Base-by-base conservation (phyloP, 2,329 filamentous ascomycete species). In the Fusarium keratoplasticum region DNA sequence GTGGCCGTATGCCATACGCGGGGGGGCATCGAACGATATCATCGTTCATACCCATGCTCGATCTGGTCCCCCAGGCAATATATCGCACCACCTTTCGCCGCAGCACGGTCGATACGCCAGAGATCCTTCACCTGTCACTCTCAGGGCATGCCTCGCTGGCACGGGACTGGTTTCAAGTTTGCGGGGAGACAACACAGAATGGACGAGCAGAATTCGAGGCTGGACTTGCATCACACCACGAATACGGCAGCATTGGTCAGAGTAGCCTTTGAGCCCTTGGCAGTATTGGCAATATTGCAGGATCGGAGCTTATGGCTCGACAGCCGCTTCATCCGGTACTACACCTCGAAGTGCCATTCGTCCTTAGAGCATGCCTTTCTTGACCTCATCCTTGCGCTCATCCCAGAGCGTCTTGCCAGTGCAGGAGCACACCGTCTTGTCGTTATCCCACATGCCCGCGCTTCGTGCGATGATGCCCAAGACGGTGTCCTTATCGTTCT, bases 401-500 rank as follows among this genome's bases (percentile, higher is more conserved):
- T 99, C 94, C 96, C 96, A 99, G 13, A 99, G 90, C 66, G 95
- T 98, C 90, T 98, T 98, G 5, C 96, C 96, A 40, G 95, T 97
- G 84, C 96, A 99, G 57, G 95, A 98, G 83, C 96, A 99, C 7
- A 99, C 96, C 54, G 94, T 98, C 89, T 98, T 99, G 82, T 98
- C 95, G 79, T 99, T 98, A 82, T 98, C 96, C 96, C 96, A 99
- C 71, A 98, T 93, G n/a, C 96, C 96, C 18, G 96, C 96, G 83
- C 95, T 98, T 80, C 96, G 89, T 58, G 96, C 96, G 84, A 99
- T 94, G 61, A 99, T 95, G 10, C 96, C 96, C 3, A 98, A 94
- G 60, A 98, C 86, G 22, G 95, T 98, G 81, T 97, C 91, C 64
- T 91, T 88, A 80, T 98, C 94, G 76, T 98, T 95, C 77, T 88